Evolutionary conservation across 2,329 filamentous ascomycete species (phyloP).

Genomic region (Hymenoscyphus scutula): DNA sequence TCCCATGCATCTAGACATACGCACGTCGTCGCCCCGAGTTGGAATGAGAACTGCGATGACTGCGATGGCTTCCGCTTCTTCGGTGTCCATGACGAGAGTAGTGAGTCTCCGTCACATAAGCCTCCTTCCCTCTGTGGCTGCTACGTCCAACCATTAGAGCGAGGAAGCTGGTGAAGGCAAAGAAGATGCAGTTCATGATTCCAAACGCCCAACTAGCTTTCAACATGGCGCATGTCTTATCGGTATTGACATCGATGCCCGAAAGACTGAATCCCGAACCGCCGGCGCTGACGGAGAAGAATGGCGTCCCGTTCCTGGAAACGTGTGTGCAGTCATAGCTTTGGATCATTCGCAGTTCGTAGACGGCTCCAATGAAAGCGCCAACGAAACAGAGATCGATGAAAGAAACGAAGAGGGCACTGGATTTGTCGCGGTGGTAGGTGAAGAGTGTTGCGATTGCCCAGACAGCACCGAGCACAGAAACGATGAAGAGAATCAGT

Average conservation of each 20-base stretch:
- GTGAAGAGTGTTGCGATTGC: slow-evolving; percentile 62
- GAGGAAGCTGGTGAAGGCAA: slow-evolving; percentile 72
- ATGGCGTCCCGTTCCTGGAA: slow-evolving; percentile 39
- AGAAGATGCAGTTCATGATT: slow-evolving; percentile 84
- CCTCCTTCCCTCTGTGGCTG: slow-evolving; percentile 19
- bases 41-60: slow-evolving; percentile 32
- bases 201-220: slow-evolving; percentile 87
- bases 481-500: slow-evolving; percentile 66
- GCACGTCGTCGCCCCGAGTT: slow-evolving; percentile 26
- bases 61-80: slow-evolving; percentile 33
- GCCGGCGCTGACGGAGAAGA: slow-evolving; percentile 59
- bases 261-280: slow-evolving; percentile 53
- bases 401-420: slow-evolving; percentile 59
- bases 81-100: slow-evolving; percentile 31
- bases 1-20: slow-evolving; percentile 32
- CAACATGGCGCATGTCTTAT: slow-evolving; percentile 86
- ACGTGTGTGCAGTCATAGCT: slow-evolving; percentile 67
- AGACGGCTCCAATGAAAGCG: slow-evolving; percentile 62
- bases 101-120: slow-evolving; percentile 33
- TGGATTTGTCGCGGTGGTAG: slow-evolving; percentile 60
- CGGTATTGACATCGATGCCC: slow-evolving; percentile 51
- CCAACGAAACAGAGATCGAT: slow-evolving; percentile 62
- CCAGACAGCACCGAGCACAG: slow-evolving; percentile 62
- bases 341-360: slow-evolving; percentile 57
- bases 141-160: slow-evolving; percentile 47